phyloP scores from a whole-genome alignment of 331 rosid species.

The Rosa hybrid region DNA sequence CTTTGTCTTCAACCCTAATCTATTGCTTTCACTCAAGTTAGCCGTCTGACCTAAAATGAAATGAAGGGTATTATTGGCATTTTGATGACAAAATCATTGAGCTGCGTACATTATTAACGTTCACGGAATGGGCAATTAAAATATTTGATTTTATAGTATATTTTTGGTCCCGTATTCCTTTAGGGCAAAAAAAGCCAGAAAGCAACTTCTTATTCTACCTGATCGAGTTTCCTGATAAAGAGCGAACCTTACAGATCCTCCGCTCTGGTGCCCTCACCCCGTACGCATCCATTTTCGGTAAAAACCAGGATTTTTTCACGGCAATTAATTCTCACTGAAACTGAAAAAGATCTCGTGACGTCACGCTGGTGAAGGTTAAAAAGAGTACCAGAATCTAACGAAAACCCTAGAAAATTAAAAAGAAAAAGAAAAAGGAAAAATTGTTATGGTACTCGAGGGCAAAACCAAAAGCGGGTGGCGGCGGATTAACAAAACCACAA shows the following conservation, averaged over 20 bases:
- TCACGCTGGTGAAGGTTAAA: constrained; percentile 5
- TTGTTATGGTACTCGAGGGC: background rate
- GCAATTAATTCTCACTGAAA: constrained; percentile 14
- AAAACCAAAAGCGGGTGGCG: constrained; percentile 58
- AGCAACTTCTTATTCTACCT: background rate
- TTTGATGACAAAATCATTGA: background rate
- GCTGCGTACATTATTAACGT: background rate
- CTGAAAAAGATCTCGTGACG: constrained; percentile 1
- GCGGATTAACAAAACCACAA: constrained; percentile 56
- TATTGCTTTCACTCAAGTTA: background rate
- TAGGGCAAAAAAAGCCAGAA: background rate
- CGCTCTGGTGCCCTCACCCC: background rate
- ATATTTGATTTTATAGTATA: background rate
- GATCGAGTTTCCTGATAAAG: background rate
- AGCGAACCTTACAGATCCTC: background rate
- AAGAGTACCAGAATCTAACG: background rate
- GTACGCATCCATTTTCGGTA: background rate
- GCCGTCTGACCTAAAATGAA: background rate
- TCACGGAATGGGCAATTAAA: background rate
- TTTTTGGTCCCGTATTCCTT: background rate
- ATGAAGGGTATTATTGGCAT: background rate
- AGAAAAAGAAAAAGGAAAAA: background rate
- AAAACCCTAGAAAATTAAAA: background rate
- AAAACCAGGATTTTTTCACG: background rate
- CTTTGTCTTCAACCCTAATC: background rate